Evolutionary conservation across 2,329 filamentous ascomycete species (phyloP), one percentile per base, ranked within the genome.

Genomic region (Coniochaeta prunicola): DNA sequence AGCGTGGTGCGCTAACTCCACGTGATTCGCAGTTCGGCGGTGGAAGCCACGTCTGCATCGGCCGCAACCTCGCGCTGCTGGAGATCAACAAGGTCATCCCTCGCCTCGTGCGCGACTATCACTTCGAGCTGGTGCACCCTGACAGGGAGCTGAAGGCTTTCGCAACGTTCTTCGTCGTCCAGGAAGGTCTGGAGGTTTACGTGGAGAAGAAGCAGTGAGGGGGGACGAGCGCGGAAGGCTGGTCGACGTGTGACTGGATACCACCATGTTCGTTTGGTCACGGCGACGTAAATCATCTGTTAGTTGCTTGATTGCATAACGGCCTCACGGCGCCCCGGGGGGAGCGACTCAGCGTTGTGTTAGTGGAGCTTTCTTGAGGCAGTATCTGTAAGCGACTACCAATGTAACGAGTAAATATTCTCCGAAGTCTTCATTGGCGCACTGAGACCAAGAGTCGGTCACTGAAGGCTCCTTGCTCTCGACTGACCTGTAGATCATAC

Each of bases 11-110:
- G 19, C 30, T 45, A 15, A 31, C 26, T 26, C 17, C n/a, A 34
- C 15, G 3, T 4, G 6, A n/a, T n/a, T 53, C 3, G 30, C 40
- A 79, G 76, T 84, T 84, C 62, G 81, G 81, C 24, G 80, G 77
- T 12, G 81, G 81, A 28, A 74, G 74, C 9, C 79, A 83, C 54
- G 68, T 83, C 3, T 84, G 81, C 65, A 82, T 83, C 60, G 81
- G 81, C 21, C 74, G 78, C 4, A 80, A 83, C 65, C 66, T 84
- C 33, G 81, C 80, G 0, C 69, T 83, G 42, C 69, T 84, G 30
- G 81, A 84, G 68, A 82, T 84, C 64, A 82, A 84, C 71, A 86
- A 86, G 73, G 75, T 85, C 36, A 69, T 83, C 36, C 80, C 81
- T 4, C 76, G 80, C 36, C 70, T 85, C 28, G 68, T 83, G 61